A percentile compares a stretch with the other conserved stretches of the same genome.
Evolutionary conservation across 2,329 filamentous ascomycete species (phyloP).

Genomic region (Ascochyta viciae-villosae): DNA sequence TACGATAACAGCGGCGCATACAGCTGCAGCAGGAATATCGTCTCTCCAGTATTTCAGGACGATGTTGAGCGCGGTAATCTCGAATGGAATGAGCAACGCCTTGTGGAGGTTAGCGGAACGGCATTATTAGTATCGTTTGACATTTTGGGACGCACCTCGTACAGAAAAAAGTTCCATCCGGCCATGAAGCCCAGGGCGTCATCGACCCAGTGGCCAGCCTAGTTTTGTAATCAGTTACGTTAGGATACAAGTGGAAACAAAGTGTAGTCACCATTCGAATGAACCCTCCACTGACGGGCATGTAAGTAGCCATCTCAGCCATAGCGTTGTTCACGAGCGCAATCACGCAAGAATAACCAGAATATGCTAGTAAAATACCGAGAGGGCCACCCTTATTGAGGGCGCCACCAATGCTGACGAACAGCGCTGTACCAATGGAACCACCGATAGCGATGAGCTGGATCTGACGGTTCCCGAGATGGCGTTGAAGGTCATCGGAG

Average conservation of each 20-base stretch:
- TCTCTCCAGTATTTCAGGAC: constrained; percentile 54
- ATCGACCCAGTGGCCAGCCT: constrained; percentile 69
- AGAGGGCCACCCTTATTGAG: constrained; percentile 59
- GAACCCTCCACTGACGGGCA: constrained; percentile 69
- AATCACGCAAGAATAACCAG: constrained; percentile 62
- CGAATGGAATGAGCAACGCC: constrained; percentile 59
- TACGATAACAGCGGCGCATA: constrained; percentile 52
- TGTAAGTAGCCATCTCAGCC: constrained; percentile 69
- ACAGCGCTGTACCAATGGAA: constrained; percentile 57
- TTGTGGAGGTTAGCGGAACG: too few species aligned
- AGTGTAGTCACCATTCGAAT: constrained; percentile 57
- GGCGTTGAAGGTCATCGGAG: constrained; percentile 48
- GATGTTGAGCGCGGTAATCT: constrained; percentile 56
- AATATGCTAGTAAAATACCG: constrained; percentile 66
- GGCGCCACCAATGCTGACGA: constrained; percentile 68
- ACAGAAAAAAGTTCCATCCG: constrained; percentile 61
- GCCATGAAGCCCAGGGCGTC: constrained; percentile 68
- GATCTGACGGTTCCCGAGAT: constrained; percentile 51
- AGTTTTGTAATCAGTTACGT: constrained; percentile 1
- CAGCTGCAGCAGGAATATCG: constrained; percentile 52
- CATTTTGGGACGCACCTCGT: constrained; percentile 41
- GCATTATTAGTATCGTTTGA: too few species aligned
- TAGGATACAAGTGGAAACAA: too few species aligned
- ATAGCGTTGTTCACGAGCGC: constrained; percentile 70
- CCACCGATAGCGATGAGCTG: constrained; percentile 53